These are phyloP conservation scores for Hylodesmum podocarpum DNA, from an alignment of 306 rosid species.

Conservation along the genomic window DNA sequence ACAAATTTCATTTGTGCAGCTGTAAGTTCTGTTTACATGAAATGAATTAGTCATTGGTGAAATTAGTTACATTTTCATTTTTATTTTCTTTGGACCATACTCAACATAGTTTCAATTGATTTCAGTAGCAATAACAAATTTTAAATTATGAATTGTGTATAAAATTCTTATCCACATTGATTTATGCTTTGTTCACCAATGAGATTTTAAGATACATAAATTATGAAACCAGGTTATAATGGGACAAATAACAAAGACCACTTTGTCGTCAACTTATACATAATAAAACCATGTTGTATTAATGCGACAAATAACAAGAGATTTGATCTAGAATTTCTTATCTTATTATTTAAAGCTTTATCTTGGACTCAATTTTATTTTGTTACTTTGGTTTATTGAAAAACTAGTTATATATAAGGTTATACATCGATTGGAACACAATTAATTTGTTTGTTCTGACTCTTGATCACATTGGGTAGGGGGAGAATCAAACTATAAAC, in stretches of 20 bases:
- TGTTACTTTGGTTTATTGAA: slow-evolving; percentile 15
- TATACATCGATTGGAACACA: neutral
- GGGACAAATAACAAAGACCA: neutral
- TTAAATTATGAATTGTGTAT: neutral
- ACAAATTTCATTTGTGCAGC: neutral
- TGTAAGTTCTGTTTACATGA: slow-evolving; percentile 20
- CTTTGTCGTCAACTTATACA: no score
- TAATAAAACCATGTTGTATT: neutral
- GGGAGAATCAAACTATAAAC: slow-evolving; percentile 22
- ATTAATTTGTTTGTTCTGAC: slow-evolving; percentile 13
- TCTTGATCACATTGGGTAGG: slow-evolving; percentile 20
- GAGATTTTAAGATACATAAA: neutral
- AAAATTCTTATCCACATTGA: neutral
- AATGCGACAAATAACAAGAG: neutral
- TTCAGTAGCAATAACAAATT: neutral
- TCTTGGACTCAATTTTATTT: neutral
- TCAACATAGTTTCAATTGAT: neutral
- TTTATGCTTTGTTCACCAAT: neutral
- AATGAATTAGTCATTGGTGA: no score
- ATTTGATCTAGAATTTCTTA: neutral
- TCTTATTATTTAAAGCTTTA: neutral
- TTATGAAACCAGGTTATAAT: neutral
- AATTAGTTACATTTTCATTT: neutral
- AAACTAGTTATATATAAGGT: slow-evolving; percentile 3
- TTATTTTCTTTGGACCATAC: neutral